phyloP scores from a whole-genome alignment of 345 rosid species.

The Arabidopsis suecica region DNA sequence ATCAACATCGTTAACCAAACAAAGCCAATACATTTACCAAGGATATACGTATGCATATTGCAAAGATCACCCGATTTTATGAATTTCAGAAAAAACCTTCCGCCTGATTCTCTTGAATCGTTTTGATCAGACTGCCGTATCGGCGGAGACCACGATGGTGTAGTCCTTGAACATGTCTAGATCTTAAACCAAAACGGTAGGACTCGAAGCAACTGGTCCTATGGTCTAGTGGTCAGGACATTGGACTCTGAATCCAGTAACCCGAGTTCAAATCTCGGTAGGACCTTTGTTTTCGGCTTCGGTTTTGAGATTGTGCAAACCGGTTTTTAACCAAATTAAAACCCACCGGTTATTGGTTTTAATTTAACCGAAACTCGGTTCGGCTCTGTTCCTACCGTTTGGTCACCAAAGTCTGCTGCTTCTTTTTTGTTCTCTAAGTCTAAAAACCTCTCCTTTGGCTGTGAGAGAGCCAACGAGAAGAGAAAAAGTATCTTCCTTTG shows the following conservation, averaged over 20 bases:
- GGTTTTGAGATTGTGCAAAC: neutral
- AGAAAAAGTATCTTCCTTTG: conserved; percentile 16
- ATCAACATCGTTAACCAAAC: conserved; percentile 18
- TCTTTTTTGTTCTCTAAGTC: neutral
- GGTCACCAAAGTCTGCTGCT: neutral
- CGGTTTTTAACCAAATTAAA: neutral
- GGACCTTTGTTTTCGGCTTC: conserved; percentile 54
- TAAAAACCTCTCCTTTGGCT: conserved; percentile 9
- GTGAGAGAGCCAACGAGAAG: conserved; percentile 30
- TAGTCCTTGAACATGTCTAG: neutral
- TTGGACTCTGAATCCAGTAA: conserved; percentile 98
- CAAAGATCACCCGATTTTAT: neutral
- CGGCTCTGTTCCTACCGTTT: neutral
- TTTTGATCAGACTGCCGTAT: neutral
- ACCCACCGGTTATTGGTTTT: neutral
- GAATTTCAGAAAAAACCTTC: neutral
- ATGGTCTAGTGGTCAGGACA: conserved; percentile 88
- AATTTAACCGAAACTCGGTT: neutral
- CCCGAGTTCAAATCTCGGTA: conserved; percentile 98
- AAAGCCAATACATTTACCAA: conserved; percentile 2
- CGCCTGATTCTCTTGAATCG: neutral
- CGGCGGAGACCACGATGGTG: conserved; percentile 2
- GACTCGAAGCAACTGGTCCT: conserved; percentile 29
- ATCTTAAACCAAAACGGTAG: neutral
- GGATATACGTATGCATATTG: neutral